A percentile compares a stretch with the other conserved stretches of the same genome.
phyloP scores from a whole-genome alignment of 1,284 basidiomycete species.

The Apiotrichum sp. region DNA sequence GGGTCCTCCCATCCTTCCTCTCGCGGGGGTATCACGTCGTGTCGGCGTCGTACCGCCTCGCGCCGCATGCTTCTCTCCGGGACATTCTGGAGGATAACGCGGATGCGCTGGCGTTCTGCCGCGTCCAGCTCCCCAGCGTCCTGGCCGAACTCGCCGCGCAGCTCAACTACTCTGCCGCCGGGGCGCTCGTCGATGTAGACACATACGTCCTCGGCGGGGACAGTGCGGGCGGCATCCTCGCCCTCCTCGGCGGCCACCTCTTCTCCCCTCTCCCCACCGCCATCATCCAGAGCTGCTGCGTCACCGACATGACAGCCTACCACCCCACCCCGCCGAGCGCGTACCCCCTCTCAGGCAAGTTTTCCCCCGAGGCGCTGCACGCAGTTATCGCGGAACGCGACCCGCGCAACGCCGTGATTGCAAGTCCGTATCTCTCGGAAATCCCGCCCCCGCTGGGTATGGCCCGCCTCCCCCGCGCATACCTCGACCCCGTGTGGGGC shows the following conservation, averaged over 20 bases:
- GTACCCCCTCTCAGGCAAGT: not conserved
- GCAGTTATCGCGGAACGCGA: conserved; percentile 5
- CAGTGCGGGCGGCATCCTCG: conserved; percentile 26
- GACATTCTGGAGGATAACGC: conserved; percentile 22
- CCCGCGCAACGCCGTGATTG: conserved; percentile 9
- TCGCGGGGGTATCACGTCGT: conserved; percentile 23
- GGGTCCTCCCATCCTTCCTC: conserved; percentile 23
- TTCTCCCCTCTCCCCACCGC: not conserved
- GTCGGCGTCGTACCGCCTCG: conserved; percentile 22
- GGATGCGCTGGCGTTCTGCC: conserved; percentile 14
- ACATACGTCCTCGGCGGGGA: conserved; percentile 27
- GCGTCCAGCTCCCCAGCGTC: conserved; percentile 10
- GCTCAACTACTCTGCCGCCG: not conserved
- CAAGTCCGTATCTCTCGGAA: conserved; percentile 3
- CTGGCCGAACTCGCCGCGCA: conserved; percentile 8
- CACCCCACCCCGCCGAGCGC: not conserved
- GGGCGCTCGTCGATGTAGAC: conserved; percentile 13
- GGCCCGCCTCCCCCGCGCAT: not conserved
- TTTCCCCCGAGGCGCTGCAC: not conserved
- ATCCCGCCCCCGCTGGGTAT: not conserved
- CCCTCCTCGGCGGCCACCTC: not conserved
- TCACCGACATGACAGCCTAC: conserved; percentile 18
- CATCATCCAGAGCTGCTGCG: conserved; percentile 24
- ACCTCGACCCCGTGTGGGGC: not conserved
- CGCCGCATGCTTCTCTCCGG: conserved; percentile 18